Percentiles rank a stretch among this genome's conserved stretches.
Conservation (phyloP, 768 basidiomycete species). For the Trametes punicea region DNA sequence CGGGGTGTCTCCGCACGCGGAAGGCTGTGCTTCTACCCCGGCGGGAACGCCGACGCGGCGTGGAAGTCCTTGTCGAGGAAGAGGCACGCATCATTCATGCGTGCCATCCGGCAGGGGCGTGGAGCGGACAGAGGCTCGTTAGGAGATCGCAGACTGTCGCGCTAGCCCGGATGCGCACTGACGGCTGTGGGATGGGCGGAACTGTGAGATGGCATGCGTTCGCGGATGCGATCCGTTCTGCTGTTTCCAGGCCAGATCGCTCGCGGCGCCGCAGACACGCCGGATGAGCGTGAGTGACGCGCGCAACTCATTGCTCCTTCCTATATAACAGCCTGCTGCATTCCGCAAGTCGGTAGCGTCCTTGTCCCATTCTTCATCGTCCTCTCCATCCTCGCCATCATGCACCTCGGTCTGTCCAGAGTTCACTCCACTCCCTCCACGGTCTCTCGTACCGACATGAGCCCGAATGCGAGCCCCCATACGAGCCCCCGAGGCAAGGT, state of each 20-base stretch:
- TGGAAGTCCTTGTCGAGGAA: neutral
- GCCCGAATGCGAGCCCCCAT: too few species aligned
- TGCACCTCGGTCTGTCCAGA: conserved; percentile 3
- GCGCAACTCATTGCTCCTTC: conserved; percentile 1
- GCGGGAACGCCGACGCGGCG: neutral
- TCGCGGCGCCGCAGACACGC: conserved; percentile 14
- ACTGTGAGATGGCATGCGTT: neutral
- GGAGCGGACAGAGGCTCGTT: neutral
- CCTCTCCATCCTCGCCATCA: neutral
- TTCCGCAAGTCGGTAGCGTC: neutral
- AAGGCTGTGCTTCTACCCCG: neutral
- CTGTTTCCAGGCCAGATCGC: conserved; percentile 10
- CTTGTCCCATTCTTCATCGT: neutral
- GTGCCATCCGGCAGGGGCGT: conserved; percentile 9
- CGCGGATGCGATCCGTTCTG: conserved; percentile 2
- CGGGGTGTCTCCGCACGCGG: neutral
- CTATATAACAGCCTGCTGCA: conserved; percentile 8
- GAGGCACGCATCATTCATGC: conserved; percentile 10
- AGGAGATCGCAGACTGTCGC: neutral
- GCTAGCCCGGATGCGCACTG: neutral
- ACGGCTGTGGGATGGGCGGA: neutral
- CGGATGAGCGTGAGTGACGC: conserved; percentile 5
- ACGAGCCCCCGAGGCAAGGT: too few species aligned
- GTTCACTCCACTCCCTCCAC: neutral
- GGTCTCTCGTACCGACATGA: neutral